A percentile compares a stretch with the other conserved stretches of the same genome.
These are phyloP conservation scores for Hirsutella minnesotensis DNA, from an alignment of 2,329 filamentous ascomycete species.

Conservation along the genomic window DNA sequence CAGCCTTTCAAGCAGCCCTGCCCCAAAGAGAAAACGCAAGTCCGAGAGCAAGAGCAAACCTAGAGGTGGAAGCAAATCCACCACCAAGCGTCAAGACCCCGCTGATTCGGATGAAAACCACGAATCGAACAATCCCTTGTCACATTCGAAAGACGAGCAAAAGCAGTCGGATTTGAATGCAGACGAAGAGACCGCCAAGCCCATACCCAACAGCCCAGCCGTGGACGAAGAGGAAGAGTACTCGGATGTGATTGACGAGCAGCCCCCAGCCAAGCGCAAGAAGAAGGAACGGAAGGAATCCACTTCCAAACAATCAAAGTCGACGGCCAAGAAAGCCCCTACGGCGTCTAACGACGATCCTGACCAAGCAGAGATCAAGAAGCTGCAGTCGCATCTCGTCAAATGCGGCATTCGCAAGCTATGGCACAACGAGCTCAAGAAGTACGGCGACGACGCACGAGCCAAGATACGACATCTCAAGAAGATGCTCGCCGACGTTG, in stretches of 20 bases:
- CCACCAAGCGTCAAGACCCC: too few relatives aligned
- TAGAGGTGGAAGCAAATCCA: too few relatives aligned
- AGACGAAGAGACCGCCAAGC: constrained; percentile 7
- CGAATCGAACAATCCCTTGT: too few relatives aligned
- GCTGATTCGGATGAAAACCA: constrained; percentile 4
- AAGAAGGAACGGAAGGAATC: constrained; percentile 31
- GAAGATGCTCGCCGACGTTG: constrained; percentile 64
- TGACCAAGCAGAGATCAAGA: constrained; percentile 73
- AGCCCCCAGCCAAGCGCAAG: constrained; percentile 44
- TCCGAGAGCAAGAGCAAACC: too few relatives aligned
- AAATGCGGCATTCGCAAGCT: constrained; percentile 91
- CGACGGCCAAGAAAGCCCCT: constrained; percentile 16
- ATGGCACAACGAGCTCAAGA: constrained; percentile 76
- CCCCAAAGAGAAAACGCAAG: too few relatives aligned
- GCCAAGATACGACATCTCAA: constrained; percentile 78
- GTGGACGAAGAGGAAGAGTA: constrained; percentile 26
- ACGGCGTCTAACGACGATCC: constrained; percentile 31
- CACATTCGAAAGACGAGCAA: constrained; percentile 4
- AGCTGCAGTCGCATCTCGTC: constrained; percentile 69
- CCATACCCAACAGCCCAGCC: constrained; percentile 10
- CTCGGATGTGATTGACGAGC: constrained; percentile 59
- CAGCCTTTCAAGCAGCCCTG: too few relatives aligned
- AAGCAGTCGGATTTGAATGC: constrained; percentile 8
- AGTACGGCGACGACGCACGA: constrained; percentile 55
- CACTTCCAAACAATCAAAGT: constrained; percentile 16